Evolutionary conservation across 1,284 basidiomycete species (phyloP), one percentile per base, ranked within the genome.

Genomic region (Ceratobasidium sp.): DNA sequence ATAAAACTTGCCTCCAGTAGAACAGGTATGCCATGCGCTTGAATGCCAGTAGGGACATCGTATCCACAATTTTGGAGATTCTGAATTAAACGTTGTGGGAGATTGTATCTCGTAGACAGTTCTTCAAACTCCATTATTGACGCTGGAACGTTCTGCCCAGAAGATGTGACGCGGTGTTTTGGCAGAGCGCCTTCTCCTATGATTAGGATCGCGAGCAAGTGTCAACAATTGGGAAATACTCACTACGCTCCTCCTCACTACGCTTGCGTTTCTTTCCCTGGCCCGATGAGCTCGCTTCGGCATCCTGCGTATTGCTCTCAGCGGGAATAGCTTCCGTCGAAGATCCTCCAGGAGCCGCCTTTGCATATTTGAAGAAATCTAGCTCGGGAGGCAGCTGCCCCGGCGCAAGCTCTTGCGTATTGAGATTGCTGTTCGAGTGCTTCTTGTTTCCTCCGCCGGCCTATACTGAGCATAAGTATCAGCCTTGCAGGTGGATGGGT

Each of bases 321-420:
- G 54, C 1, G 11, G 22, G 29, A 6, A 56, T 27, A 31, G 19
- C 48, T 7, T 45, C 29, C 29, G 59, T 45, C 14, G 57, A 41
- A 3, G 62, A 50, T 54, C 85, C 69, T 36, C 31, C 47, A 31
- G 69, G 59, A 29, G 69, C 59, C 5, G 69, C 86, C 77, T 89
- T 85, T 0, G 91, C 90, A 78, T 94, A 94, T 78, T 93, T 94
- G 84, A 97, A 97, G 82, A 96, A 96, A 82, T 98, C 93, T 3
- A 97, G 86, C 77, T 93, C 93, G 1, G 86, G 79, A 0, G 96
- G 96, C 22, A 97, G 87, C 78, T 87, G 87, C 31, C 83, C 86
- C 44, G 53, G 79, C 76, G 76, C 80, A 79, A 44, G 74, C 67
- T 74, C 59, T 66, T 73, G 75, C 19, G 77, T 79, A 82, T 85